Conservation (phyloP, 352 stramenopile genomes). For the Phytophthora palmivora region DNA sequence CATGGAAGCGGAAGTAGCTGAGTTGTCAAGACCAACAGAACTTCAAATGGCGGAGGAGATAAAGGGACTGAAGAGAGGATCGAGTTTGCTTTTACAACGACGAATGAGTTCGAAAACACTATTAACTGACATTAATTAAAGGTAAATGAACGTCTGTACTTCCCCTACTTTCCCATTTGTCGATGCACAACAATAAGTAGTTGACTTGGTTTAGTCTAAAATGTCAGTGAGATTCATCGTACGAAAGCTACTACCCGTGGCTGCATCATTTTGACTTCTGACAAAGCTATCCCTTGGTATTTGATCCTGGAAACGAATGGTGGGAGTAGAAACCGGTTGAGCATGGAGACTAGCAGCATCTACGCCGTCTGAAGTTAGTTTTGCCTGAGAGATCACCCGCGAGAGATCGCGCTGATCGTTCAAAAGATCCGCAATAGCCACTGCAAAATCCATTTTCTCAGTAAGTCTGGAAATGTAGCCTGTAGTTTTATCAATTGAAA, state of each 20-base stretch:
- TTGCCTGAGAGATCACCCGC: conserved; percentile 1
- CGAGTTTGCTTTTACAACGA: too few relatives aligned
- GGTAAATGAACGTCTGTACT: too few relatives aligned
- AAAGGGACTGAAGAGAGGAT: neutral
- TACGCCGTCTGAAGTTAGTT: neutral
- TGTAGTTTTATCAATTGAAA: conserved; percentile 11
- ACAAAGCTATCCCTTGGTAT: neutral
- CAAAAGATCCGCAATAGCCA: neutral
- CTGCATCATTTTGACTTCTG: neutral
- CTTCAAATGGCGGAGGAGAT: neutral
- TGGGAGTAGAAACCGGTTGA: neutral
- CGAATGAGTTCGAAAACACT: neutral
- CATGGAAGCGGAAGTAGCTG: neutral
- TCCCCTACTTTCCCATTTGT: too few relatives aligned
- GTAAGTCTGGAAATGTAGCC: conserved; percentile 8
- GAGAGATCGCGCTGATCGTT: neutral
- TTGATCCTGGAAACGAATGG: neutral
- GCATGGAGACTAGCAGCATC: neutral
- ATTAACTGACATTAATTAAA: too few relatives aligned
- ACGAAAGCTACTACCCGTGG: neutral
- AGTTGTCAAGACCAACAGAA: neutral
- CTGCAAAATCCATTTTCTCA: conserved; percentile 5
- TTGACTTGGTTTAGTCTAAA: neutral
- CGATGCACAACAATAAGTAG: too few relatives aligned
- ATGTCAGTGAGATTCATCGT: conserved; percentile 7